Conservation (phyloP, 2,329 filamentous ascomycete species). For the Stromatinia cepivora region DNA sequence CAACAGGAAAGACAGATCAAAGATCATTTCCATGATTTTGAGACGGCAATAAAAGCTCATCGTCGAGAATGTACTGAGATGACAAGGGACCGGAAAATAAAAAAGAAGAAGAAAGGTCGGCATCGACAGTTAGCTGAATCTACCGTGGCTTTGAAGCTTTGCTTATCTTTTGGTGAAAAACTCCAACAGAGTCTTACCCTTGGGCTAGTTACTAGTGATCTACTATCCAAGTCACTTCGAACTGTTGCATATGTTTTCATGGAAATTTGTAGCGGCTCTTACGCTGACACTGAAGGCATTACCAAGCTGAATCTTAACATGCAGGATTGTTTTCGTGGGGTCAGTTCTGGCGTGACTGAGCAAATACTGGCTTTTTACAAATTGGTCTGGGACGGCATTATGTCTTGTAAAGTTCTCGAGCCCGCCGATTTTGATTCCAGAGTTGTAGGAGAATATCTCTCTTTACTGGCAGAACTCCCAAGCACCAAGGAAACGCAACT, state of each 20-base stretch:
- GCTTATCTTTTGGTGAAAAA: slow-evolving; percentile 29
- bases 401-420: slow-evolving; percentile 31
- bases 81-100: background rate
- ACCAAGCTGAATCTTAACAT: too few species aligned
- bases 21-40: slow-evolving; percentile 28
- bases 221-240: slow-evolving; percentile 25
- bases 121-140: background rate
- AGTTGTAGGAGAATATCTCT: slow-evolving; percentile 28
- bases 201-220: slow-evolving; percentile 29
- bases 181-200: slow-evolving; percentile 34
- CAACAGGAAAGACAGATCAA: slow-evolving; percentile 9
- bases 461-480: slow-evolving; percentile 28
- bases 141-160: slow-evolving; percentile 23
- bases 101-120: background rate
- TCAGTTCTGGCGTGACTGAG: background rate
- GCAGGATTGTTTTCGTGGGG: too few species aligned
- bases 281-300: too few species aligned
- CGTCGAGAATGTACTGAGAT: background rate
- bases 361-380: slow-evolving; percentile 31
- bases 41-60: slow-evolving; percentile 20
- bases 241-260: slow-evolving; percentile 24
- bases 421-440: slow-evolving; percentile 27
- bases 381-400: slow-evolving; percentile 36
- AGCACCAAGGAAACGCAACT: slow-evolving; percentile 26
- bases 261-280: slow-evolving; percentile 13